Evolutionary conservation across 805 yeast species (phyloP), one percentile per base, ranked within the genome.

Genomic region (Wickerhamomyces subpelliculosus): DNA sequence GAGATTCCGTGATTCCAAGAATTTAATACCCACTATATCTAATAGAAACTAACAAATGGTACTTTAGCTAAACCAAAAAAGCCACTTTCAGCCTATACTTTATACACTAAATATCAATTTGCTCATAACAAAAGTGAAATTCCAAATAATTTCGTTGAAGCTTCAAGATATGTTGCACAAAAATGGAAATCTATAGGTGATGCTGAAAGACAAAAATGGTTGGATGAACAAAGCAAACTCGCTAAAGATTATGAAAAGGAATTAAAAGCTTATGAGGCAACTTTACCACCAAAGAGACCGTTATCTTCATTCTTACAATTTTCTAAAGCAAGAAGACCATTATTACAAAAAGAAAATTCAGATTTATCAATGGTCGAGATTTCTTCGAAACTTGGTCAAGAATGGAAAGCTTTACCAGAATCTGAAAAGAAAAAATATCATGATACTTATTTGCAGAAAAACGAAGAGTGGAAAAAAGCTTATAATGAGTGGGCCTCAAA

Each of bases 371-470:
- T 39, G 27, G 14, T 61, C 13, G 72, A 65, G 36, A 9, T 27
- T 16, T 10, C 7, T 9, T 3, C 4, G 3, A 5, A 6, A 14
- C 16, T 16, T 3, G 29, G 16, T 16, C 6, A 27, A 7, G 78
- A 75, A 64, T 90, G 98, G 98, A 86, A 80, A 71, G 80, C 80
- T 39, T 69, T 90, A 55, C 65, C 70, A 41, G 83, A 75, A 40
- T 80, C 75, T 28, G 87, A 82, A 46, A 89, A 88, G 72, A 70
- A 67, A 51, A 90, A 22, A 4, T 52, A 37, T 36, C 25, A 27
- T 14, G 37, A 34, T 4, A 24, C n/a, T 4, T 31, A 24, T 25
- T 27, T 32, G 50, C 24, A 49, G 26, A 59, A 60, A 43, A 54
- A 60, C 33, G 62, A 59, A 40, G 60, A 57, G 39, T 66, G 68